Conservation (phyloP, 192 early-diverging fungal species). For the Mortierella hygrophila region DNA sequence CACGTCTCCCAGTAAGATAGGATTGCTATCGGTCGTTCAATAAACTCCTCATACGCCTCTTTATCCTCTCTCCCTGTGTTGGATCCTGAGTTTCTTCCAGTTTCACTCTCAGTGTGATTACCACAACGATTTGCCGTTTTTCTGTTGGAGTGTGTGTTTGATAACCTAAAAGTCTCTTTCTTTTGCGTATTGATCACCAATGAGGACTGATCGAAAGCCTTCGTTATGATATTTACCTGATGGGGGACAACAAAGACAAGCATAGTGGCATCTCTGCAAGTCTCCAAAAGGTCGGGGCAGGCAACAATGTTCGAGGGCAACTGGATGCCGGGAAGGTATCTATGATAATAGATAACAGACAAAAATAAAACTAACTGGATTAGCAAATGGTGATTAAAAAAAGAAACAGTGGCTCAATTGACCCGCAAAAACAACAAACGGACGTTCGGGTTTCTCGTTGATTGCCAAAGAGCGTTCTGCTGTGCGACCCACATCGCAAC, state of each 20-base stretch:
- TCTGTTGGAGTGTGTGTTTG: background rate
- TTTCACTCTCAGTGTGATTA: too few species aligned
- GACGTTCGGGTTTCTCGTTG: background rate
- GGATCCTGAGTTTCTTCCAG: background rate
- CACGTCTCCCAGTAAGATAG: background rate
- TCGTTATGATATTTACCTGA: constrained; percentile 62
- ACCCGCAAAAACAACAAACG: background rate
- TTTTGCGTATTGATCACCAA: background rate
- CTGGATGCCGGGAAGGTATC: constrained; percentile 86
- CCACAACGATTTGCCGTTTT: background rate
- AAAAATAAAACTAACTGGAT: background rate
- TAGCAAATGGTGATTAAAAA: background rate
- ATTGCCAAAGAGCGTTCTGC: background rate
- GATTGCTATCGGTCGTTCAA: background rate
- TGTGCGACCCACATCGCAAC: background rate
- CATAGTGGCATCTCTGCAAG: constrained; percentile 87
- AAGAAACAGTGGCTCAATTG: background rate
- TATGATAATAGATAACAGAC: background rate
- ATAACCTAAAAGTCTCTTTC: background rate
- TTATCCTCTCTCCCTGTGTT: background rate
- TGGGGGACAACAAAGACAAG: constrained; percentile 96
- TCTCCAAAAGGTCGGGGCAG: constrained; percentile 82
- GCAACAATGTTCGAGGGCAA: constrained; percentile 91
- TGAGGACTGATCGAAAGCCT: background rate
- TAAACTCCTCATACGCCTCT: background rate